Conservation (phyloP, 441 rosid genomes). For the Euphorbia schlechtendalii region DNA sequence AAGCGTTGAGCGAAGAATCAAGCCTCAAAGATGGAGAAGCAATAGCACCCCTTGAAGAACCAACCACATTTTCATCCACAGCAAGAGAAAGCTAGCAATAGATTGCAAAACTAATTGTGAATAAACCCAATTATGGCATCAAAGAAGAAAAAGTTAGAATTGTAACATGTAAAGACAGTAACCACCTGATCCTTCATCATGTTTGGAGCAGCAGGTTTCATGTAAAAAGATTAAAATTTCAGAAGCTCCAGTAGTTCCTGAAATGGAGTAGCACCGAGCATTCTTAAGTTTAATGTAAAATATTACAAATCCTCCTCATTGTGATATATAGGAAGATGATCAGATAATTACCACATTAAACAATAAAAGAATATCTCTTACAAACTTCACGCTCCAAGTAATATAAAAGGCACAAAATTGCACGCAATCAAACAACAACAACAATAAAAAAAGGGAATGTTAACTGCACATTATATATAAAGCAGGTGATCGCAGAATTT, state of each 20-base stretch:
- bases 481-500: background rate
- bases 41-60: constrained; percentile 25
- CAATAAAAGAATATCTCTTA: background rate
- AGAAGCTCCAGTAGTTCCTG: constrained; percentile 23
- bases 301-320: background rate
- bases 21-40: constrained; percentile 27
- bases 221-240: constrained; percentile 9
- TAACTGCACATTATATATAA: background rate
- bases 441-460: background rate
- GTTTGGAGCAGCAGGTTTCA: constrained; percentile 20
- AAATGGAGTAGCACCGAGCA: constrained; percentile 12
- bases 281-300: background rate
- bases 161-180: background rate
- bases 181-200: constrained; percentile 29
- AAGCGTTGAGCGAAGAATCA: constrained; percentile 24
- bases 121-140: background rate
- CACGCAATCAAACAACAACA: background rate
- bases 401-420: background rate
- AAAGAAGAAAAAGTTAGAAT: background rate
- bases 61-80: constrained; percentile 17
- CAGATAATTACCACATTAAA: background rate
- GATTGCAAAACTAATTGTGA: constrained; percentile 9
- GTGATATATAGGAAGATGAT: background rate
- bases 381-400: background rate
- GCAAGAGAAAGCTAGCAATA: constrained; percentile 18